These are phyloP conservation scores for Blastomyces gilchristii DNA, from an alignment of 2,329 filamentous ascomycete species.

Conservation along the genomic window DNA sequence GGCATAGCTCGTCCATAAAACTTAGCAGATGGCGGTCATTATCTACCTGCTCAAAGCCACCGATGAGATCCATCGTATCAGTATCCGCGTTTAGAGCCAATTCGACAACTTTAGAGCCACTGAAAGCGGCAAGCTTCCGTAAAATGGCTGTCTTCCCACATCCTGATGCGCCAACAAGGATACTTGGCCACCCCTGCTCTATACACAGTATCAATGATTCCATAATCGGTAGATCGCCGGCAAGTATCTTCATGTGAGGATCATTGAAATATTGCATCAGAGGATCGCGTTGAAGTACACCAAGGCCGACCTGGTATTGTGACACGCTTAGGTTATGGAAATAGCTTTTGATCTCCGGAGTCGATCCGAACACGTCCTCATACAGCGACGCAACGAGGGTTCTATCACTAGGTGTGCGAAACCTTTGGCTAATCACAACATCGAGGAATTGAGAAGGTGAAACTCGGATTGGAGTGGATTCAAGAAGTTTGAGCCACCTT, in stretches of 20 bases:
- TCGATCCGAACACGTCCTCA: slow-evolving; percentile 48
- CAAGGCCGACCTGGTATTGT: slow-evolving; percentile 70
- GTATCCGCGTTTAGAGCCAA: slow-evolving; percentile 91
- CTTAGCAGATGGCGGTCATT: slow-evolving; percentile 60
- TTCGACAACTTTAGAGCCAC: slow-evolving; percentile 65
- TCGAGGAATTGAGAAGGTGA: slow-evolving; percentile 64
- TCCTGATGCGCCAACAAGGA: slow-evolving; percentile 75
- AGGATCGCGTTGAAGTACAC: slow-evolving; percentile 53
- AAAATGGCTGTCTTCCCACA: slow-evolving; percentile 78
- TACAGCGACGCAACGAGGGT: slow-evolving; percentile 57
- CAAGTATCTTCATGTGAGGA: slow-evolving; percentile 27
- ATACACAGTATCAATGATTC: slow-evolving; percentile 84
- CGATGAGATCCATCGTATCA: slow-evolving; percentile 93
- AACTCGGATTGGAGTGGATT: slow-evolving; percentile 51
- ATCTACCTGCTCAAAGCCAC: slow-evolving; percentile 92
- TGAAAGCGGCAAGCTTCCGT: slow-evolving; percentile 65
- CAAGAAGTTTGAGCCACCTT: slow-evolving; percentile 70
- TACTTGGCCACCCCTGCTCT: slow-evolving; percentile 76
- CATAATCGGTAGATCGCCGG: slow-evolving; percentile 52
- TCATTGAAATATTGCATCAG: slow-evolving; percentile 28
- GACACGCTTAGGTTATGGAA: slow-evolving; percentile 59
- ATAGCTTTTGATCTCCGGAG: slow-evolving; percentile 47
- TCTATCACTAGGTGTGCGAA: slow-evolving; percentile 63
- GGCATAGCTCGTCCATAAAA: slow-evolving; percentile 45
- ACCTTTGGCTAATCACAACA: slow-evolving; percentile 76